These are phyloP conservation scores for Arthrinium phaeospermum DNA, from an alignment of 2,329 filamentous ascomycete species.

Conservation along the genomic window DNA sequence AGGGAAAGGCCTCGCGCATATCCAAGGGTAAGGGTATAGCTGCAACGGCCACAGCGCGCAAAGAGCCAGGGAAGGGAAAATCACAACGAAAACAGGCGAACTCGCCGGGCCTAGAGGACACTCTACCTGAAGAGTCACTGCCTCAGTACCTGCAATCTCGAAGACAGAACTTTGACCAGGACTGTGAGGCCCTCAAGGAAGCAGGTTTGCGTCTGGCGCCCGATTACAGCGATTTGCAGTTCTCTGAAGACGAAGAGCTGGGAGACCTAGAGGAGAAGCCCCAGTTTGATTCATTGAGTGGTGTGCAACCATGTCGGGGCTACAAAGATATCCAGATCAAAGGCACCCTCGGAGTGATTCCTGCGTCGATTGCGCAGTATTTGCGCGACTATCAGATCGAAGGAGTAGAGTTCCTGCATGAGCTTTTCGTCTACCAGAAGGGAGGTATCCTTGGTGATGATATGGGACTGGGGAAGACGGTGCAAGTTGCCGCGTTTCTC, in stretches of 20 bases:
- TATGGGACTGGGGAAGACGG: constrained; percentile 97
- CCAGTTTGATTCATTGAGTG: constrained; percentile 59
- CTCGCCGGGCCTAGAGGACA: constrained; percentile 44
- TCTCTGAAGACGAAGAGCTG: constrained; percentile 72
- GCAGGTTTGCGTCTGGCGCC: constrained; percentile 79
- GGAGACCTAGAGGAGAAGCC: constrained; percentile 73
- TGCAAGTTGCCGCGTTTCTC: constrained; percentile 93
- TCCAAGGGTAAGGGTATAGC: constrained; percentile 26
- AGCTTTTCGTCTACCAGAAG: constrained; percentile 87
- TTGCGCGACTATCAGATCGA: constrained; percentile 89
- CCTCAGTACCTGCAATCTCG: constrained; percentile 77
- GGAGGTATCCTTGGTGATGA: constrained; percentile 94
- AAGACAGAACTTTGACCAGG: constrained; percentile 69
- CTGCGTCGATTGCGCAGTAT: constrained; percentile 88
- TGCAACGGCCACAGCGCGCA: constrained; percentile 25
- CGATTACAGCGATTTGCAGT: constrained; percentile 74
- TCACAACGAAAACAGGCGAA: constrained; percentile 37
- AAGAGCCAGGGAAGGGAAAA: constrained; percentile 24
- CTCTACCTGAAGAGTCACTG: constrained; percentile 59
- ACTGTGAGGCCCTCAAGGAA: constrained; percentile 55
- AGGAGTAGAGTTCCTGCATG: constrained; percentile 84
- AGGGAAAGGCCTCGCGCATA: constrained; percentile 25
- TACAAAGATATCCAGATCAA: constrained; percentile 79
- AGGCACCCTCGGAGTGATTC: constrained; percentile 80
- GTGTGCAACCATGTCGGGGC: constrained; percentile 67